phyloP scores from a whole-genome alignment of 1,284 basidiomycete species.

The Mycosarcoma maydis region DNA sequence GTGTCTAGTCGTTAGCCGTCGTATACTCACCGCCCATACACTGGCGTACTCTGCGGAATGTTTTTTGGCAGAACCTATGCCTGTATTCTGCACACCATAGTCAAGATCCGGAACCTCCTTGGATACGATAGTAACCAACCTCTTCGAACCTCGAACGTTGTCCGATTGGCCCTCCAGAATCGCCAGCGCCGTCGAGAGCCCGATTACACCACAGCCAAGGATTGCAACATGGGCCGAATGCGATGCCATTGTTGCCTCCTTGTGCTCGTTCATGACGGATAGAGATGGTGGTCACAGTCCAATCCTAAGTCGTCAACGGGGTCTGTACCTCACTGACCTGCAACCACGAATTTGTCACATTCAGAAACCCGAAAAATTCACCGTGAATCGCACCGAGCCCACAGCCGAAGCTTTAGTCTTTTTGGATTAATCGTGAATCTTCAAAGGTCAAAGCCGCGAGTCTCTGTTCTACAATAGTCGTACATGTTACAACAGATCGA shows the following conservation, averaged over 20 bases:
- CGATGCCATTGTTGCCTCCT: neutral
- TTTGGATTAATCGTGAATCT: too few relatives aligned
- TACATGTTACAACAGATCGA: conserved; percentile 21
- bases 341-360: neutral
- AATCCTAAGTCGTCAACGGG: too few relatives aligned
- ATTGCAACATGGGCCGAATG: conserved; percentile 20
- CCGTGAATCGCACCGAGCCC: conserved; percentile 17
- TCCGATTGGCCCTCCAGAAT: conserved; percentile 31
- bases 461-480: conserved; percentile 37
- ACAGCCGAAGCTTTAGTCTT: too few relatives aligned
- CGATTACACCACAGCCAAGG: conserved; percentile 49
- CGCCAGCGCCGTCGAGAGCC: conserved; percentile 41
- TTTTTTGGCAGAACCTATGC: neutral
- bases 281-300: neutral
- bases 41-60: conserved; percentile 43
- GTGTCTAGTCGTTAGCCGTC: neutral
- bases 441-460: too few relatives aligned
- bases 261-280: neutral
- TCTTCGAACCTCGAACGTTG: neutral
- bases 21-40: conserved; percentile 43
- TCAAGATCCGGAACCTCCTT: conserved; percentile 30
- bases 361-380: conserved; percentile 14
- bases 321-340: neutral
- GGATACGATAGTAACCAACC: conserved; percentile 32
- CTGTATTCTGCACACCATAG: neutral